These are phyloP conservation scores for Pseudonitzschia pungens DNA, from an alignment of 108 stramenopile species.

Conservation along the genomic window DNA sequence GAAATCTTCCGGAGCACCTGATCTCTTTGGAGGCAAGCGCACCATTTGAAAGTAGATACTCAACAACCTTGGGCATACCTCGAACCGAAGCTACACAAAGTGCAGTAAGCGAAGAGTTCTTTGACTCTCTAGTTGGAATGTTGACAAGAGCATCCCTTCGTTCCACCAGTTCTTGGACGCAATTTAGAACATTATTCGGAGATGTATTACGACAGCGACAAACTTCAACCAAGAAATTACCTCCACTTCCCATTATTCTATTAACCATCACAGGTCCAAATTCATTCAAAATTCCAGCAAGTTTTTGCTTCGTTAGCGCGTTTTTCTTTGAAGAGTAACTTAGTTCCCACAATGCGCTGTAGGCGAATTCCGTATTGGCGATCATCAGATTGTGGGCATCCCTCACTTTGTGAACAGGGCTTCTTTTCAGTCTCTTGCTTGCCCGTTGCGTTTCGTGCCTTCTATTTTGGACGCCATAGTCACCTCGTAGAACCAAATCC, in stretches of 20 bases:
- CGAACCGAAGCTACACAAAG: constrained; percentile 79
- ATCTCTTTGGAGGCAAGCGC: not conserved
- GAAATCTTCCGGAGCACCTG: constrained; percentile 38
- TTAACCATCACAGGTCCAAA: constrained; percentile 76
- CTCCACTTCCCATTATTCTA: constrained; percentile 59
- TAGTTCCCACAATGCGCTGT: constrained; percentile 48
- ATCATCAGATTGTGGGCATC: constrained; percentile 46
- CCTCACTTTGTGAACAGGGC: constrained; percentile 37
- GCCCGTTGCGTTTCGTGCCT: constrained; percentile 21
- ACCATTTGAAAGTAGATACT: constrained; percentile 56
- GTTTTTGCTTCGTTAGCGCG: constrained; percentile 41
- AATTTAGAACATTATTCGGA: constrained; percentile 54
- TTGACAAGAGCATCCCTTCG: constrained; percentile 62
- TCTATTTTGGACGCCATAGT: constrained; percentile 39
- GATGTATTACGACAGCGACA: constrained; percentile 59
- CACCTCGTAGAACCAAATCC: constrained; percentile 44
- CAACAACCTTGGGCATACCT: constrained; percentile 74
- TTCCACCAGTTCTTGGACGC: constrained; percentile 71
- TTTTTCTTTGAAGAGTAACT: constrained; percentile 34
- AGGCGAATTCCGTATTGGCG: constrained; percentile 61
- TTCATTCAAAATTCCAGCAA: constrained; percentile 54
- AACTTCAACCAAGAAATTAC: constrained; percentile 78
- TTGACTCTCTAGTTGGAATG: constrained; percentile 54
- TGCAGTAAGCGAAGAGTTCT: constrained; percentile 49
- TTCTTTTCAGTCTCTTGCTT: constrained; percentile 46